Evolutionary conservation across 331 rosid genomes (phyloP).

Genomic region (Quercus tomentella): DNA sequence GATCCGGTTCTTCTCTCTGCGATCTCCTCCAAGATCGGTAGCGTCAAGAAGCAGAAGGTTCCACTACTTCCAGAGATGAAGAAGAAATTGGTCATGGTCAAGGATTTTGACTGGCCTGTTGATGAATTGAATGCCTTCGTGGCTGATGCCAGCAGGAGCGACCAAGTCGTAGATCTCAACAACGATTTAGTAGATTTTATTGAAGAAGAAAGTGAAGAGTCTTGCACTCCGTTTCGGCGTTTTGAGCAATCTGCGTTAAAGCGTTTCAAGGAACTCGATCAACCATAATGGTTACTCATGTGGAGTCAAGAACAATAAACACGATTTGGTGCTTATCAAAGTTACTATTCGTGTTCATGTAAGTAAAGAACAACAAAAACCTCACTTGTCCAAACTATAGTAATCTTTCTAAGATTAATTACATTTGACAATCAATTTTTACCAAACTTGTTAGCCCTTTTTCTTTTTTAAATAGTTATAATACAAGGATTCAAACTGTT

Average conservation of each 20-base stretch:
- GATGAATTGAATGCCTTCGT: conserved; percentile 21
- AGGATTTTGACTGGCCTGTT: conserved; percentile 31
- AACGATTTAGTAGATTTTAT: background rate
- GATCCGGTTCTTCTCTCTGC: conserved; percentile 31
- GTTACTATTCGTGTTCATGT: no score
- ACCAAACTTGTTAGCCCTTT: no score
- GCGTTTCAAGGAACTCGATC: conserved; percentile 6
- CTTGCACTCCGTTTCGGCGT: conserved; percentile 17
- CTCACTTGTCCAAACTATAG: no score
- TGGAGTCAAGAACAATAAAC: no score
- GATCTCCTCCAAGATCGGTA: conserved; percentile 9
- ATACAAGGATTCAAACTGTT: no score
- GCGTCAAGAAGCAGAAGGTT: conserved; percentile 1
- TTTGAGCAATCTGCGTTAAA: background rate
- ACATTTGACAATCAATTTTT: no score
- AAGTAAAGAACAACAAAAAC: no score
- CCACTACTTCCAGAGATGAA: background rate
- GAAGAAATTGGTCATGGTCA: conserved; percentile 1
- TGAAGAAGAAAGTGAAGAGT: background rate
- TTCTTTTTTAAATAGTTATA: no score
- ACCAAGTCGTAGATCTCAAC: conserved; percentile 7
- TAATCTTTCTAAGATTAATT: no score
- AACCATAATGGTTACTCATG: background rate
- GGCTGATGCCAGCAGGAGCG: background rate
- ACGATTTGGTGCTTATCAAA: no score